These are phyloP conservation scores for Podaxis pistillaris DNA, from an alignment of 768 basidiomycete species.

Conservation along the genomic window DNA sequence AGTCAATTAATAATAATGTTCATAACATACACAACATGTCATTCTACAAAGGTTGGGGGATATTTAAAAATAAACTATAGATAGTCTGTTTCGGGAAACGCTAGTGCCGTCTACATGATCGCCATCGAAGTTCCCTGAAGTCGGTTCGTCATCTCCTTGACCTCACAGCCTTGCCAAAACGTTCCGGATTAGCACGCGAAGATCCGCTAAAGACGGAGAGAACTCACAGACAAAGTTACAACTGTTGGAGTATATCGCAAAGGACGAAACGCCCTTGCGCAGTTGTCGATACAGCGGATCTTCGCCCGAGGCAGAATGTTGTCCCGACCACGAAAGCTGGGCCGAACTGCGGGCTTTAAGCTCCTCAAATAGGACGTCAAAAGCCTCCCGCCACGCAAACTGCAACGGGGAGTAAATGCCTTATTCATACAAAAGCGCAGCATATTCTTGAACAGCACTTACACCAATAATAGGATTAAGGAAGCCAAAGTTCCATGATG, in stretches of 20 bases:
- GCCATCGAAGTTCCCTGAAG: background rate
- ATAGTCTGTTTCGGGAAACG: background rate
- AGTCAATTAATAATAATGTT: too few species aligned
- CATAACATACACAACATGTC: too few species aligned
- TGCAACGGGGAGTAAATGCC: background rate
- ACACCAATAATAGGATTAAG: conserved; percentile 12
- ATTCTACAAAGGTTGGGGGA: too few species aligned
- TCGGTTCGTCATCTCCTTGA: background rate
- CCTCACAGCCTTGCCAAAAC: background rate
- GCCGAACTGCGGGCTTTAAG: background rate
- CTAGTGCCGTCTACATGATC: background rate
- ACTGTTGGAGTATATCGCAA: conserved; percentile 3
- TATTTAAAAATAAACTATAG: too few species aligned
- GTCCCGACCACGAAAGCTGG: background rate
- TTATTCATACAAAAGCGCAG: background rate
- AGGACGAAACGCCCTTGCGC: conserved; percentile 7
- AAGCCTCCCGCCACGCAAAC: conserved; percentile 14
- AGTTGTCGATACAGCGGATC: conserved; percentile 6
- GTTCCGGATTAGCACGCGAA: background rate
- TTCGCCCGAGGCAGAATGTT: background rate
- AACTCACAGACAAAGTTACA: conserved; percentile 2
- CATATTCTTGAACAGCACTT: background rate
- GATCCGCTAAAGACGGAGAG: background rate
- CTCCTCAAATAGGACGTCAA: conserved; percentile 9
- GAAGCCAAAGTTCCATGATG: conserved; percentile 10